A percentile compares a stretch with the other conserved stretches of the same genome.
Conservation (phyloP, 305 asterid genomes). For the Fraxinus sp. region DNA sequence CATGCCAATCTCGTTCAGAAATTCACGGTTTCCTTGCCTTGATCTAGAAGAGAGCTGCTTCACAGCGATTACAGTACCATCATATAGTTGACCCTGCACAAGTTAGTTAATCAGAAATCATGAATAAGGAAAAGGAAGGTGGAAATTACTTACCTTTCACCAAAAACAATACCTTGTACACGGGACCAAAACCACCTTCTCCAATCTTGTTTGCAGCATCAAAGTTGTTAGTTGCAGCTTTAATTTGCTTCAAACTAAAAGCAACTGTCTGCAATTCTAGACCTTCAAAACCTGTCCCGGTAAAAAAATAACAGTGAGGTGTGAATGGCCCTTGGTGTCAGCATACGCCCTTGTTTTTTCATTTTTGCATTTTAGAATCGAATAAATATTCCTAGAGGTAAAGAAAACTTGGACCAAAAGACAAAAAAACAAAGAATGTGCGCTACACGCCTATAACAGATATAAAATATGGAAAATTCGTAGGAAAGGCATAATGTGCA, state of each 20-base stretch:
- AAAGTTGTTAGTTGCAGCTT: slow-evolving; percentile 78
- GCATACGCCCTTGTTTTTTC: neutral
- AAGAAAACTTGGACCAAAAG: slow-evolving; percentile 21
- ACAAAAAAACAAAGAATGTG: neutral
- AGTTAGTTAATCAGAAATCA: slow-evolving; percentile 25
- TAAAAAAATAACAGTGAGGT: neutral
- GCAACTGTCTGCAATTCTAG: slow-evolving; percentile 69
- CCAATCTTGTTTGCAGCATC: slow-evolving; percentile 74
- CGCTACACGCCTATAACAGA: neutral
- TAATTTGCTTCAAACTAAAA: slow-evolving; percentile 75
- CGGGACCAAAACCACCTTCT: slow-evolving; percentile 97
- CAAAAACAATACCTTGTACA: slow-evolving; percentile 63
- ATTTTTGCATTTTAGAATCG: slow-evolving; percentile 30
- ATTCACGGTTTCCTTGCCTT: slow-evolving; percentile 86
- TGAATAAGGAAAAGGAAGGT: neutral
- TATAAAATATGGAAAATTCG: neutral
- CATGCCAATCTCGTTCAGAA: slow-evolving; percentile 85
- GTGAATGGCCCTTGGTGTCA: neutral
- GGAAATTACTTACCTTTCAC: neutral
- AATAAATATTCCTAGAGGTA: slow-evolving; percentile 30
- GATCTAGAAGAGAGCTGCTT: slow-evolving; percentile 88
- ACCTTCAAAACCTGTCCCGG: slow-evolving; percentile 59
- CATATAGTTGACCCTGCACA: slow-evolving; percentile 65
- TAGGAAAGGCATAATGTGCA: neutral
- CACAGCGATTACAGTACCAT: slow-evolving; percentile 85